These are phyloP conservation scores for Wickerhamomyces bovis DNA, from an alignment of 805 yeast species.

Conservation along the genomic window DNA sequence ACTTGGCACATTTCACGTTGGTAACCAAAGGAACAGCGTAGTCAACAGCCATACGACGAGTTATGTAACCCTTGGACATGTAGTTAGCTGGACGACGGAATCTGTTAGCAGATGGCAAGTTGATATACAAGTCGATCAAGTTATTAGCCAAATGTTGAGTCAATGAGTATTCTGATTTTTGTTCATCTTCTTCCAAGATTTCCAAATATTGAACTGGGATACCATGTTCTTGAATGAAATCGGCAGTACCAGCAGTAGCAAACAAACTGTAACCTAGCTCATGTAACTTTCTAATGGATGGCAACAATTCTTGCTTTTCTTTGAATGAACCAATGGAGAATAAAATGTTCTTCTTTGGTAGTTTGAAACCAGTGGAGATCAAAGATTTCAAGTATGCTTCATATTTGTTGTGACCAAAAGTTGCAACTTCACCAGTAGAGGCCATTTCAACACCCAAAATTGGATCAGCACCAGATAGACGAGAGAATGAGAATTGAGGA, in stretches of 20 bases:
- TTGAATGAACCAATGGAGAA: constrained; percentile 94
- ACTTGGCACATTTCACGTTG: constrained; percentile 94
- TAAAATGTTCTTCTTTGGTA: constrained; percentile 92
- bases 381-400: constrained; percentile 96
- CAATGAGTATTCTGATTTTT: constrained; percentile 89
- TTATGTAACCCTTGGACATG: constrained; percentile 93
- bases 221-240: constrained; percentile 91
- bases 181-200: constrained; percentile 70
- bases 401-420: constrained; percentile 92
- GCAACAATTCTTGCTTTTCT: constrained; percentile 90
- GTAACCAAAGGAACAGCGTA: constrained; percentile 96
- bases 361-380: constrained; percentile 89
- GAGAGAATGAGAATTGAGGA: constrained; percentile 95
- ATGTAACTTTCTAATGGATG: constrained; percentile 73
- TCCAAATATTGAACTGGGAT: constrained; percentile 94
- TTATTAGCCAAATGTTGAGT: constrained; percentile 96
- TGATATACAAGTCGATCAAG: constrained; percentile 92
- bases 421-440: constrained; percentile 97
- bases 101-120: constrained; percentile 93
- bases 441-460: constrained; percentile 99
- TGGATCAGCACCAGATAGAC: constrained; percentile 97
- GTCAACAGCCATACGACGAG: constrained; percentile 99
- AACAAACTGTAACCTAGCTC: constrained; percentile 85
- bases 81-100: constrained; percentile 98
- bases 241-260: constrained; percentile 99